These are phyloP conservation scores for Paracoccidioides lutzii DNA, from an alignment of 2,329 filamentous ascomycete species.

Conservation along the genomic window DNA sequence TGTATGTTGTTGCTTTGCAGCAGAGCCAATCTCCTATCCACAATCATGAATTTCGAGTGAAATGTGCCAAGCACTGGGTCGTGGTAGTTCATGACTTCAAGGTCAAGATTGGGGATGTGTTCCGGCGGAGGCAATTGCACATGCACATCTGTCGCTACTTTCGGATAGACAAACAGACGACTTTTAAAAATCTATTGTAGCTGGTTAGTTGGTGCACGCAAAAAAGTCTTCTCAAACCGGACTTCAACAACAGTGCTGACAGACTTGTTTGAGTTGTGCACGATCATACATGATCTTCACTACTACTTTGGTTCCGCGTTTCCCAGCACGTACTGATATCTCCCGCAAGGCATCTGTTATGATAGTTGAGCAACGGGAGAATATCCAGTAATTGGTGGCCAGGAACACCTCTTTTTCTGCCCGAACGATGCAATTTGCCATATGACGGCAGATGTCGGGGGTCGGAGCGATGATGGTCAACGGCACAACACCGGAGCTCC, in stretches of 20 bases:
- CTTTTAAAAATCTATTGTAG: slow-evolving; percentile 41
- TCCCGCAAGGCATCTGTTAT: slow-evolving; percentile 57
- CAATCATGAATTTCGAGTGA: slow-evolving; percentile 64
- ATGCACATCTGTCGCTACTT: slow-evolving; percentile 44
- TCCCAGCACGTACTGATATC: slow-evolving; percentile 51
- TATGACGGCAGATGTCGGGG: slow-evolving; percentile 59
- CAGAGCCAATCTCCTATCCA: slow-evolving; percentile 58
- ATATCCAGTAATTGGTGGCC: slow-evolving; percentile 64
- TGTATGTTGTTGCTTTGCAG: slow-evolving; percentile 68
- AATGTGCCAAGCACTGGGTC: slow-evolving; percentile 58
- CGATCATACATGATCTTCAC: slow-evolving; percentile 68
- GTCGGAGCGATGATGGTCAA: slow-evolving; percentile 57
- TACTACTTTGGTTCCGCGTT: slow-evolving; percentile 44
- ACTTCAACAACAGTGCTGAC: not conserved
- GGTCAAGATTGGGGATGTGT: slow-evolving; percentile 58
- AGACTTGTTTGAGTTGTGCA: slow-evolving; percentile 48
- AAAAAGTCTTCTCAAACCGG: too few species aligned
- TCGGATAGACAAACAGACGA: slow-evolving; percentile 47
- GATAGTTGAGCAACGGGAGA: slow-evolving; percentile 53
- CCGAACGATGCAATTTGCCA: slow-evolving; percentile 61
- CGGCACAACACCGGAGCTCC: slow-evolving; percentile 51
- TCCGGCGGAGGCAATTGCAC: slow-evolving; percentile 49
- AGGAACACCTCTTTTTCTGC: slow-evolving; percentile 62
- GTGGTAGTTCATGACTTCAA: slow-evolving; percentile 64
- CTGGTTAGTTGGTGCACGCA: not conserved